Percentiles rank a stretch among this genome's conserved stretches.
These are phyloP conservation scores for Termitomyces sp. DNA, from an alignment of 768 basidiomycete species.

Conservation along the genomic window DNA sequence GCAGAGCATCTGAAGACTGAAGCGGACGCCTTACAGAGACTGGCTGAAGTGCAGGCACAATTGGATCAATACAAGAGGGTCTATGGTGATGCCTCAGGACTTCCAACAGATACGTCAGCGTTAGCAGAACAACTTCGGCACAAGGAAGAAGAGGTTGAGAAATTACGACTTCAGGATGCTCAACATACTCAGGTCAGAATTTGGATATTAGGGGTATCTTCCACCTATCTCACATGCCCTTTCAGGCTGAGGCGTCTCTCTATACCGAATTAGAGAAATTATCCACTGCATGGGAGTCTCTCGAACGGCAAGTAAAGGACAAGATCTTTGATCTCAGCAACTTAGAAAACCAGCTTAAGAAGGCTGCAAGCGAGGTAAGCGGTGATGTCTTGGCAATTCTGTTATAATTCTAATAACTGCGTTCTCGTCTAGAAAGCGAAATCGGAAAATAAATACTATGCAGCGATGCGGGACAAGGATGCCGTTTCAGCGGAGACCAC, in stretches of 20 bases:
- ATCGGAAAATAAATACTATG: constrained; percentile 91
- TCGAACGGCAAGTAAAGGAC: constrained; percentile 76
- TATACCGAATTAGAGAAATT: constrained; percentile 85
- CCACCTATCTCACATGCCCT: constrained; percentile 7
- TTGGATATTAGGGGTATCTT: background rate
- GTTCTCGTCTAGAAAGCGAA: constrained; percentile 75
- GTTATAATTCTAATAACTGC: background rate
- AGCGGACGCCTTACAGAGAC: constrained; percentile 44
- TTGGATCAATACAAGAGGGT: constrained; percentile 60
- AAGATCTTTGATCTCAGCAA: constrained; percentile 81
- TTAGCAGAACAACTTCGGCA: constrained; percentile 53
- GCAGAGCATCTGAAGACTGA: constrained; percentile 46
- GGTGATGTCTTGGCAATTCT: background rate
- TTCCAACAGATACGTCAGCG: constrained; percentile 46
- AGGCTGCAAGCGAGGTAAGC: constrained; percentile 73
- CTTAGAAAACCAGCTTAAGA: constrained; percentile 70
- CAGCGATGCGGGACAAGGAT: constrained; percentile 87
- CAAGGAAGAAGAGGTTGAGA: constrained; percentile 67
- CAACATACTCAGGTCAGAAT: constrained; percentile 61
- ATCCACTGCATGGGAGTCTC: constrained; percentile 80
- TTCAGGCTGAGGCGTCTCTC: constrained; percentile 68
- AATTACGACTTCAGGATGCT: constrained; percentile 55
- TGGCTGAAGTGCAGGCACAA: constrained; percentile 41
- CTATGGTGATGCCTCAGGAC: constrained; percentile 52
- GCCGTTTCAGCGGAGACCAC: constrained; percentile 76